Base-by-base conservation (phyloP, 148 eudicot species). In the Diospyros lotus region DNA sequence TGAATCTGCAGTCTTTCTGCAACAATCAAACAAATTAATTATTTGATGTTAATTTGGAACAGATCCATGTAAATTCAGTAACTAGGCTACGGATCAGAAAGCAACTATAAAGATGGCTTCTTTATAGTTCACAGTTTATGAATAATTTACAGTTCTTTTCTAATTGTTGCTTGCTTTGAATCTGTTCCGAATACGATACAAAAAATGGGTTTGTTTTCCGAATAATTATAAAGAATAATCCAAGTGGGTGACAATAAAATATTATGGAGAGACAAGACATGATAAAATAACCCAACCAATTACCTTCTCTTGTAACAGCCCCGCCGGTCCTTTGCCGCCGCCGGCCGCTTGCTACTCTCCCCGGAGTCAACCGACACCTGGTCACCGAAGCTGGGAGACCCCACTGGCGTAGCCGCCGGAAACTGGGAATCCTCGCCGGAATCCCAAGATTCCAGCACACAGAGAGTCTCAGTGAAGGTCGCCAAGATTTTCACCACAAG, bases 241-340 rank as follows among this genome's bases (percentile, higher is more conserved):
- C 28, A 28, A 28, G 28, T 28, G 28, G 28, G 28, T 28, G 28
- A 28, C 28, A 28, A 28, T 28, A 28, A 28, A 28, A 0, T 28
- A 28, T 28, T 28, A 28, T 28, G 28, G 28, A 28, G 28, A 28
- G 28, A 28, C 0, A 28, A 28, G 28, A 28, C 28, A 28, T 28
- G 28, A 28, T 28, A 28, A 28, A 28, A 28, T 28, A 28, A 28
- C 28, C 28, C 28, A 28, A 28, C 28, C 28, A 28, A 28, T 68
- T 54, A 84, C 84, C 82, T 75, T 73, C 87, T 84, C 66, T 80
- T 81, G 75, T 81, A 81, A 79, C 84, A 76, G 39, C 87, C 87
- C 76, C 87, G 72, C 76, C 78, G 82, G 4, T 76, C 82, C 68
- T 28, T 28, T 0, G 78, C 78, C 11, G 54, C 82, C 58, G 73